Evolutionary conservation across 2,329 filamentous ascomycete genomes (phyloP), one percentile per base, ranked within the genome.

Genomic region (Fusarium dlaminii): DNA sequence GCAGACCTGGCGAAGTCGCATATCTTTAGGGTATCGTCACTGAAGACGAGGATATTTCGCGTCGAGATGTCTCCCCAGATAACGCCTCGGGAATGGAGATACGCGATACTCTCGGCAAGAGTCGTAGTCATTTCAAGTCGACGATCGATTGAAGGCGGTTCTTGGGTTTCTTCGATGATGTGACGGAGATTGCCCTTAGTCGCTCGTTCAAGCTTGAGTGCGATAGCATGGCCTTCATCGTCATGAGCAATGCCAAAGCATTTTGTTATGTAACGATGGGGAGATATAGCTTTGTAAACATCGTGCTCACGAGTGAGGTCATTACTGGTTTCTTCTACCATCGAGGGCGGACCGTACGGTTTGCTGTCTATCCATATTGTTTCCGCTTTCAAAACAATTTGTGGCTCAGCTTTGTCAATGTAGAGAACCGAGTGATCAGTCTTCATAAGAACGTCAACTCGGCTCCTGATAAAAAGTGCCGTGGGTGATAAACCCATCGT

Each of bases 51-150:
- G 1, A 51, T 5, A 6, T 51, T 51, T 11, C 30, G 11, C 1
- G 48, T 24, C 0, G 48, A 27, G 6, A 34, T 34, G 17, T 51
- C 48, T 6, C 48, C 30, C 48, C 30, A 51, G 12, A 36, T 20
- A 0, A 24, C 17, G 2, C 30, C 12, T 7, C 30, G 2, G 2
- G 15, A 24, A 34, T 34, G 30, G 11, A 51, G n/a, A 9, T 36
- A 2, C 2, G 5, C 0, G 0, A 51, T 36, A 6, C 30, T 24
- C 8, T 51, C 17, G 2, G 30, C 30, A 34, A 51, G 0, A 18
- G 9, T 5, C 13, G n/a, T 51, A 15, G n/a, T n/a, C 30, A 51
- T 36, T 7, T 24, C 30, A 20, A 51, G 6, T 51, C 48, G 30
- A 8, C 22, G 12, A 24, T 32, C 8, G 6, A 20, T 9, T 24